Percentiles rank a stretch among this genome's conserved stretches.
phyloP scores from a whole-genome alignment of 768 basidiomycete species.

The Tricholoma sp. region DNA sequence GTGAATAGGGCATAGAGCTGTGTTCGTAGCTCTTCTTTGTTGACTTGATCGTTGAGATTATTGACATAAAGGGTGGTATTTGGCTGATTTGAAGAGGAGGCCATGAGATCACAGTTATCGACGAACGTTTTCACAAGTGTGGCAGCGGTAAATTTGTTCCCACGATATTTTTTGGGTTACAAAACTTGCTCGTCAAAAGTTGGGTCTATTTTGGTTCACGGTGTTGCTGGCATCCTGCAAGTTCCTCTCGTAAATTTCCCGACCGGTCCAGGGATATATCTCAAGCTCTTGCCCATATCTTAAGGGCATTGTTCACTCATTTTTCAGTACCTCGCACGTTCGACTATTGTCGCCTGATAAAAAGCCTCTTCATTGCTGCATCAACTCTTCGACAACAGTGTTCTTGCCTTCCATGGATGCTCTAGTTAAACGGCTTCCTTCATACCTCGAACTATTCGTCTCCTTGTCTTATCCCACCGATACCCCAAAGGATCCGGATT shows the following conservation, averaged over 20 bases:
- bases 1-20: slow-evolving; percentile 89
- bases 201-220: neutral
- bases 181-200: neutral
- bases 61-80: slow-evolving; percentile 88
- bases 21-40: slow-evolving; percentile 81
- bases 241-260: neutral
- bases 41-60: slow-evolving; percentile 89
- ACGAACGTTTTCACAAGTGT: slow-evolving; percentile 7
- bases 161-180: slow-evolving; percentile 11
- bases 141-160: slow-evolving; percentile 5
- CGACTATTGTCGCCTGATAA: neutral
- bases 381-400: neutral
- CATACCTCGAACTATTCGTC: slow-evolving; percentile 63
- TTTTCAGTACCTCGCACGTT: neutral
- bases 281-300: neutral
- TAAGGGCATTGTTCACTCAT: neutral
- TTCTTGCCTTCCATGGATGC: slow-evolving; percentile 11
- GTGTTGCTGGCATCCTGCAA: slow-evolving; percentile 6
- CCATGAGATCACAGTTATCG: slow-evolving; percentile 24
- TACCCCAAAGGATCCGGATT: slow-evolving; percentile 57
- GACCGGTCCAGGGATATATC: neutral
- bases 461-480: slow-evolving; percentile 64
- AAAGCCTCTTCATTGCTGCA: neutral
- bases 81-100: slow-evolving; percentile 61
- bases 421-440: slow-evolving; percentile 36